phyloP scores from a whole-genome alignment of 2,329 filamentous ascomycete genomes.

The Aspergillus ochraceoroseus region DNA sequence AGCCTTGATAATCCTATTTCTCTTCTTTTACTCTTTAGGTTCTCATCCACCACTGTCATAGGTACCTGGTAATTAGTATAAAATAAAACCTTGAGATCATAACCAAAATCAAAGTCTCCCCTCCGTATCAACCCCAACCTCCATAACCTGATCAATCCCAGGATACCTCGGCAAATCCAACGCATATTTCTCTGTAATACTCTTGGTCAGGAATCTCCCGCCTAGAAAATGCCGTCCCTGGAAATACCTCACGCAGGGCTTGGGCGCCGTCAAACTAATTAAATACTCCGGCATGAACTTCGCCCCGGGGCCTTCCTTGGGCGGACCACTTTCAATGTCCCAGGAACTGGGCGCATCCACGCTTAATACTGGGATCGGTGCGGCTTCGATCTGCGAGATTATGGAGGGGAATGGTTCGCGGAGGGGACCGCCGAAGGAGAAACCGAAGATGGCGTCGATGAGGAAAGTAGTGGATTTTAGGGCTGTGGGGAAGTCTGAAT shows the following conservation, averaged over 20 bases:
- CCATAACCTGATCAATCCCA: slow-evolving; percentile 83
- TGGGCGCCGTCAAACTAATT: slow-evolving; percentile 87
- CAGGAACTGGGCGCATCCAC: slow-evolving; percentile 93
- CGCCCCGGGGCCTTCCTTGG: slow-evolving; percentile 68
- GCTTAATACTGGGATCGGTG: slow-evolving; percentile 71
- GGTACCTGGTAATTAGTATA: no score
- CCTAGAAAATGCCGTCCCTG: slow-evolving; percentile 86
- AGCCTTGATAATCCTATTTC: no score
- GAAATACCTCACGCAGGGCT: slow-evolving; percentile 80
- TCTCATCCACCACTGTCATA: no score
- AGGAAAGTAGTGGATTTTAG: slow-evolving; percentile 69
- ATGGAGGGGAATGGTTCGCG: slow-evolving; percentile 85
- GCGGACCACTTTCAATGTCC: slow-evolving; percentile 85
- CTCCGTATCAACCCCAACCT: slow-evolving; percentile 52
- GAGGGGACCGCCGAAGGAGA: slow-evolving; percentile 87
- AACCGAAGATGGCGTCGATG: slow-evolving; percentile 91
- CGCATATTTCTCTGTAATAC: slow-evolving; percentile 77
- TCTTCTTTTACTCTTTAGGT: no score
- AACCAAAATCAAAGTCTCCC: slow-evolving; percentile 36
- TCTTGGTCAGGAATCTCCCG: slow-evolving; percentile 75
- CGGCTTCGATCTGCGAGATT: slow-evolving; percentile 69
- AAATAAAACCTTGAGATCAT: no score
- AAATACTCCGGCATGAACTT: slow-evolving; percentile 74
- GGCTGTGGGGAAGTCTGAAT: slow-evolving; percentile 67
- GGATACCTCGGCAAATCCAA: slow-evolving; percentile 77